phyloP scores from a whole-genome alignment of 2,329 filamentous ascomycete species.

The Cladophialophora psammophila region DNA sequence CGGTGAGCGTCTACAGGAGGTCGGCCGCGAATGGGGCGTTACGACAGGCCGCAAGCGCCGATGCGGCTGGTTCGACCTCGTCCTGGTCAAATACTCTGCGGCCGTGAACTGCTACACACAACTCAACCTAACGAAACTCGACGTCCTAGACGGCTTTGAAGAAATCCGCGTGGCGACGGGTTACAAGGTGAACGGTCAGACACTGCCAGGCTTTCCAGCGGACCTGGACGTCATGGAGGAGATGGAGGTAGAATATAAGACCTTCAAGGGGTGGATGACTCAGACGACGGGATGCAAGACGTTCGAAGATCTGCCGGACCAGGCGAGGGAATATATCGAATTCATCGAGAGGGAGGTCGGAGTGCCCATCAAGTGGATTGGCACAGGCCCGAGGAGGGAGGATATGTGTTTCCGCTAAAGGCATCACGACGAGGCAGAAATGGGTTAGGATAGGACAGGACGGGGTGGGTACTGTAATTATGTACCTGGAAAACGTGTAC shows the following conservation, averaged over 20 bases:
- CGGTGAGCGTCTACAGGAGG: constrained; percentile 58
- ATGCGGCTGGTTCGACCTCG: constrained; percentile 71
- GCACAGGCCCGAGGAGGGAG: constrained; percentile 67
- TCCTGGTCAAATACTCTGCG: constrained; percentile 69
- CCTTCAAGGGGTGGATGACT: constrained; percentile 67
- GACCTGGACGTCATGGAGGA: constrained; percentile 57
- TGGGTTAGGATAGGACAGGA: neutral
- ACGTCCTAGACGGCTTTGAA: constrained; percentile 69
- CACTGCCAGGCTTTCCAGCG: constrained; percentile 64
- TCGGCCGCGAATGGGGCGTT: constrained; percentile 63
- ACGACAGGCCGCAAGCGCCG: constrained; percentile 68
- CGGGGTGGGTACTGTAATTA: neutral
- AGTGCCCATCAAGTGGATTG: constrained; percentile 68
- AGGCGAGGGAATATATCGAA: constrained; percentile 67
- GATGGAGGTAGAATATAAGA: constrained; percentile 65
- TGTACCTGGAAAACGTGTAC: neutral
- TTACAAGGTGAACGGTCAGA: constrained; percentile 62
- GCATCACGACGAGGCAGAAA: neutral
- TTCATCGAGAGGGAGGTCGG: constrained; percentile 66
- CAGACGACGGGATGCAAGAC: constrained; percentile 64
- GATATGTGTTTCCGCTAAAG: constrained; percentile 64
- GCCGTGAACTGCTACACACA: constrained; percentile 61
- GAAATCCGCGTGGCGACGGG: constrained; percentile 67
- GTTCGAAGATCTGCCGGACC: constrained; percentile 64
- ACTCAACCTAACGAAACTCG: constrained; percentile 70